These are phyloP conservation scores for Bipolaris gigantea DNA, from an alignment of 2,329 filamentous ascomycete species.

Conservation along the genomic window DNA sequence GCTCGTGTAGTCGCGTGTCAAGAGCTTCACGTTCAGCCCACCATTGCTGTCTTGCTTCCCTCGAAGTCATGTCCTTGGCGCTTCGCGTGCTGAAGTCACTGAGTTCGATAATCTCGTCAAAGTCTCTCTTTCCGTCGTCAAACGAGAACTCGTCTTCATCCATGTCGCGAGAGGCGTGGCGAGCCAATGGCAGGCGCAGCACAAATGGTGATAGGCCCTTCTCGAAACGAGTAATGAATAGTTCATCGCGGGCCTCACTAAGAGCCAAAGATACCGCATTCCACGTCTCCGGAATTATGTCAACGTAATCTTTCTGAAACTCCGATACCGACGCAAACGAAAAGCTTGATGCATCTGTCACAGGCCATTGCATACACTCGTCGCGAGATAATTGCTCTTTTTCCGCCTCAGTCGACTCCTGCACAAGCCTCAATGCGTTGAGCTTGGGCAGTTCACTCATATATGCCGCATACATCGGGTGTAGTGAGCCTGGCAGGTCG, in stretches of 20 bases:
- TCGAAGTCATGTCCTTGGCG: slow-evolving; percentile 69
- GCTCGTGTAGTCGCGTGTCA: slow-evolving; percentile 73
- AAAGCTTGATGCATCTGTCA: slow-evolving; percentile 34
- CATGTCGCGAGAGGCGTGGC: slow-evolving; percentile 77
- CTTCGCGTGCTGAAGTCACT: slow-evolving; percentile 84
- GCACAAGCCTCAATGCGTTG: slow-evolving; percentile 67
- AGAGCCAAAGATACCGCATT: slow-evolving; percentile 82
- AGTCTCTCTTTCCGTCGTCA: slow-evolving; percentile 73
- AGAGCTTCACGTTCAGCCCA: slow-evolving; percentile 83
- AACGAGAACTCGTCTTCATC: slow-evolving; percentile 85
- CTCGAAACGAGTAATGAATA: slow-evolving; percentile 86
- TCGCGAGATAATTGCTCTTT: slow-evolving; percentile 46
- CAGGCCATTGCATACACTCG: slow-evolving; percentile 46
- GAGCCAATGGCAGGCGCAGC: slow-evolving; percentile 79
- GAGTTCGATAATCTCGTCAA: slow-evolving; percentile 77
- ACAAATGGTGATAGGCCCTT: slow-evolving; percentile 78
- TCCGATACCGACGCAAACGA: slow-evolving; percentile 47
- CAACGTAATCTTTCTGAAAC: slow-evolving; percentile 80
- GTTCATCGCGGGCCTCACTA: slow-evolving; percentile 78
- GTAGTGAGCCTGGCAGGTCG: slow-evolving; percentile 37
- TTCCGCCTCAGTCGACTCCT: slow-evolving; percentile 57
- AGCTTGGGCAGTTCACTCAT: slow-evolving; percentile 65
- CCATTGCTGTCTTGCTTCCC: slow-evolving; percentile 80
- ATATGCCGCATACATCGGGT: slow-evolving; percentile 46
- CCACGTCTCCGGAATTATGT: slow-evolving; percentile 82